Percentiles rank a stretch among this genome's conserved stretches.
These are phyloP conservation scores for Nicotiana benthamiana DNA, from an alignment of 257 asterid genomes.

Conservation along the genomic window DNA sequence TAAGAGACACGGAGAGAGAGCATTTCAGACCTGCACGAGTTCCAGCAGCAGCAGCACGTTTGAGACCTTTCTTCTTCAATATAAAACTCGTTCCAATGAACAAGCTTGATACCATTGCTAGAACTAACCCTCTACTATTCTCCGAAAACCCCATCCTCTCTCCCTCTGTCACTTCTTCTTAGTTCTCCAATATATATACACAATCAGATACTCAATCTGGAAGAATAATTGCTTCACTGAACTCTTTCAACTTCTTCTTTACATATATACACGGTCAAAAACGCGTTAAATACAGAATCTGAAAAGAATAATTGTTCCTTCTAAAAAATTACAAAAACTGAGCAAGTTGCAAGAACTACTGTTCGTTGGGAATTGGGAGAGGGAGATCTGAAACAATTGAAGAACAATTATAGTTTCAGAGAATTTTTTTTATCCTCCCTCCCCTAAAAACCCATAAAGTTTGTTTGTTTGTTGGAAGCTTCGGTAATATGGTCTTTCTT, in stretches of 20 bases:
- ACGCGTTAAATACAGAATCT: neutral
- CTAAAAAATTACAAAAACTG: constrained; percentile 3
- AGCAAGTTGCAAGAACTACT: neutral
- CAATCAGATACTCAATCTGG: neutral
- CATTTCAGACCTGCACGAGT: constrained; percentile 51
- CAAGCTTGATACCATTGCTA: constrained; percentile 87
- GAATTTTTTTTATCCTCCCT: neutral
- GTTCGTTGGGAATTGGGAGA: neutral
- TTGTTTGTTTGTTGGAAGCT: neutral
- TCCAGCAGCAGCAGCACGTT: constrained; percentile 79
- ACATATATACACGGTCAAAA: neutral
- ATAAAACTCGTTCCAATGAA: constrained; percentile 84
- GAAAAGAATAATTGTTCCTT: neutral
- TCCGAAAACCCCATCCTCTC: constrained; percentile 48
- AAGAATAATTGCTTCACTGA: neutral
- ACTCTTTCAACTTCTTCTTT: constrained; percentile 5
- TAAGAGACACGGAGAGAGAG: neutral
- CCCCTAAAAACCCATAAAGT: neutral
- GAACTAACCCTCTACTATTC: constrained; percentile 59
- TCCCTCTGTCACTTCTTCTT: neutral
- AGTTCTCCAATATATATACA: neutral
- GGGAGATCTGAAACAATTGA: neutral
- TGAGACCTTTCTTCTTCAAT: constrained; percentile 88
- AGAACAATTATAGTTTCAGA: neutral
- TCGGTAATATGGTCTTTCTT: neutral